phyloP scores from a whole-genome alignment of 2,329 filamentous ascomycete genomes.

The Aspergillus caelatus region DNA sequence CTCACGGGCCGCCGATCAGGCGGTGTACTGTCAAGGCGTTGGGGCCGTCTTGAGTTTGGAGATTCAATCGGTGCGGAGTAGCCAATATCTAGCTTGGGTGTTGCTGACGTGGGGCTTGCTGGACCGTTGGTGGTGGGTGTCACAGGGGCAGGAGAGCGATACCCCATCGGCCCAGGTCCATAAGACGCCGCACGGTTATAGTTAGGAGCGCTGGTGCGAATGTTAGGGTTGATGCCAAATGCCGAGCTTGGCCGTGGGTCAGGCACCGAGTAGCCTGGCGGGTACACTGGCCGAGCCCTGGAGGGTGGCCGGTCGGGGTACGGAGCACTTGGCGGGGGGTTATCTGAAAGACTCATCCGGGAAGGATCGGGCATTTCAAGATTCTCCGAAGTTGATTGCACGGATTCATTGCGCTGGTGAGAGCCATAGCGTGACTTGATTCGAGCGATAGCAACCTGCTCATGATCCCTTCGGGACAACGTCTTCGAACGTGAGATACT shows the following conservation, averaged over 20 bases:
- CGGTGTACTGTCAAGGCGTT: slow-evolving; percentile 29
- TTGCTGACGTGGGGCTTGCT: slow-evolving; percentile 33
- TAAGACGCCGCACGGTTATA: slow-evolving; percentile 39
- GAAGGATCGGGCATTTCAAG: slow-evolving; percentile 53
- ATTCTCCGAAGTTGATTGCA: slow-evolving; percentile 47
- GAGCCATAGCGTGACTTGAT: slow-evolving; percentile 83
- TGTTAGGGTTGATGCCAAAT: slow-evolving; percentile 53
- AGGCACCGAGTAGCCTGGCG: slow-evolving; percentile 35
- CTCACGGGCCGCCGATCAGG: slow-evolving; percentile 36
- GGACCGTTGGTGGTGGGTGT: slow-evolving; percentile 34
- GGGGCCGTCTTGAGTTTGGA: slow-evolving; percentile 35
- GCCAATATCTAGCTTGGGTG: slow-evolving; percentile 49
- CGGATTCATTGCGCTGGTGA: slow-evolving; percentile 46
- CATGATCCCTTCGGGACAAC: slow-evolving; percentile 87
- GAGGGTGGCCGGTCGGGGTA: slow-evolving; percentile 44
- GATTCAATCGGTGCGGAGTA: slow-evolving; percentile 50
- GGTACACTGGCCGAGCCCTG: slow-evolving; percentile 37
- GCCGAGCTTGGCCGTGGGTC: slow-evolving; percentile 49
- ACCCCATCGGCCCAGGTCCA: slow-evolving; percentile 36
- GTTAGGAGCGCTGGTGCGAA: slow-evolving; percentile 43
- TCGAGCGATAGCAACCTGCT: slow-evolving; percentile 82
- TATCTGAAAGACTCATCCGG: slow-evolving; percentile 42
- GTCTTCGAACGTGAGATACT: slow-evolving; percentile 81
- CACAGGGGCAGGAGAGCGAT: slow-evolving; percentile 37
- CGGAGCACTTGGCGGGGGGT: slow-evolving; percentile 42